Base-by-base conservation (phyloP, 176 grass and related monocot genomes). In the Cenchrus americanus region DNA sequence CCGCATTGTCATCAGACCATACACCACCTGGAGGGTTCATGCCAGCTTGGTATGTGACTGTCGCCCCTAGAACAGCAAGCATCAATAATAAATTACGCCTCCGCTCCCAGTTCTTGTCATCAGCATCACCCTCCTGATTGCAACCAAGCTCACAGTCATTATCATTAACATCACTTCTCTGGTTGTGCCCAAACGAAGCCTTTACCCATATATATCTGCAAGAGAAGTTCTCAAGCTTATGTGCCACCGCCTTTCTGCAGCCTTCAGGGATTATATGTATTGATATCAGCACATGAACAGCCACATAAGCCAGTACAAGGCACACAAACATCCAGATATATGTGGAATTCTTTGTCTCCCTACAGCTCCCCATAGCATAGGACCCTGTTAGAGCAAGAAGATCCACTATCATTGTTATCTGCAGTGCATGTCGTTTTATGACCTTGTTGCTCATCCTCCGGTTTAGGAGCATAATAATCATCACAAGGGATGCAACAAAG, bases 11-110 rank as follows among this genome's bases (percentile, higher is more conserved):
- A 81, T 89, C 87, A 52, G 82, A 75, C 82, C 82, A 85, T 62
- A 89, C 69, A 22, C 87, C 63, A 75, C 87, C 82, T 34, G 87
- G 87, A 69, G 87, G 87, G 22, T 70, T 89, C 69, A 89, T 66
- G 42, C 87, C 87, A 84, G 87, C 87, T 85, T 89, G 76, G 61
- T 85, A 89, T 5, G 87, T 89, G 69, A 89, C 69, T 10, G 82
- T 85, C 4, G 71, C 87, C 13, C 82, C 42, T 32, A 89, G 78
- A 84, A 85, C 15, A 53, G 87, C 62, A 30, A 89, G 44, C 21
- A 19, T 75, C 43, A 89, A 24, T 7, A 85, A 8, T 12, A 89
- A 69, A 76, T 80, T 85, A 61, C 62, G 70, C 52, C 69, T 80
- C 23, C 17, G 17, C 53, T 75, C 82, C 62, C 66, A 85, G 10